Evolutionary conservation across 805 yeast genomes (phyloP).

Genomic region (Millerago galiae): DNA sequence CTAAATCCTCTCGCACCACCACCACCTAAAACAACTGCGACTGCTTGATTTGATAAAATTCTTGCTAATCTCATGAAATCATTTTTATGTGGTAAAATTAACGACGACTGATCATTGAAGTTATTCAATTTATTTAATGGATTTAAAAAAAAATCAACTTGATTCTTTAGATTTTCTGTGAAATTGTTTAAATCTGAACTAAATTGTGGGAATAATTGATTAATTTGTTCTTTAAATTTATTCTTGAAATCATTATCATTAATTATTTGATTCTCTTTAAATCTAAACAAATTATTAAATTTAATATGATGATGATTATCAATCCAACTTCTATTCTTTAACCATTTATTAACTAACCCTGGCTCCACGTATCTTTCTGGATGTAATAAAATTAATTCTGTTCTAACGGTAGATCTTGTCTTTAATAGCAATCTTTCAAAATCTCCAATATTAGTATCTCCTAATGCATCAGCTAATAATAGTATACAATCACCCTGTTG

Average conservation of each 20-base stretch:
- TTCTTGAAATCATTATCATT: not conserved
- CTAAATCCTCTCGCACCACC: conserved; percentile 97
- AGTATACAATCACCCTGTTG: conserved; percentile 95
- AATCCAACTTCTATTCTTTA: conserved; percentile 83
- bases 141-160: conserved; percentile 31
- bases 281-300: conserved; percentile 39
- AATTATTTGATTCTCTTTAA: not conserved
- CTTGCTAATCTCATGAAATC: conserved; percentile 90
- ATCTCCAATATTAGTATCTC: conserved; percentile 73
- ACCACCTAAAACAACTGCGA: conserved; percentile 92
- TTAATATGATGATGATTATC: conserved; percentile 91
- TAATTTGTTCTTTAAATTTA: conserved; percentile 1
- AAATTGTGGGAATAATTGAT: conserved; percentile 8
- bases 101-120: conserved; percentile 23
- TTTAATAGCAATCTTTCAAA: conserved; percentile 73
- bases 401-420: conserved; percentile 76
- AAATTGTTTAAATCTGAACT: conserved; percentile 14
- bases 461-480: conserved; percentile 76
- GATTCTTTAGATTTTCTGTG: conserved; percentile 25
- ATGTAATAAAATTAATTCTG: conserved; percentile 80
- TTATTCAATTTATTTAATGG: conserved; percentile 14
- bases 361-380: conserved; percentile 77
- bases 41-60: conserved; percentile 84
- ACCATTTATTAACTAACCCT: conserved; percentile 81
- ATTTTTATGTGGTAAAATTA: conserved; percentile 54